A percentile compares a stretch with the other conserved stretches of the same genome.
phyloP scores from a whole-genome alignment of 768 basidiomycete genomes.

The Rhizopogon vinicolor region DNA sequence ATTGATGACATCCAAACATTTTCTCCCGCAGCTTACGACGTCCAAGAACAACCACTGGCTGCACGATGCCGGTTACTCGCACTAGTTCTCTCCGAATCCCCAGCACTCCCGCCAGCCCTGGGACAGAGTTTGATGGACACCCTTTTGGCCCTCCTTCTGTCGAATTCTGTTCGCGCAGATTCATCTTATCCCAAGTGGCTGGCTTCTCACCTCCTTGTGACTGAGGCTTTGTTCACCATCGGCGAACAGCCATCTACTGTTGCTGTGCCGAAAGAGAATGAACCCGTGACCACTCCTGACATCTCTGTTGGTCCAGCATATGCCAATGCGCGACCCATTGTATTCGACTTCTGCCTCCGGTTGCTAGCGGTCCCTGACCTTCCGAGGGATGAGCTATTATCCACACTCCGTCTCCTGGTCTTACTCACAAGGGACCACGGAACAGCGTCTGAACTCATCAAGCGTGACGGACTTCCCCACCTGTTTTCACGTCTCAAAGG shows the following conservation, averaged over 20 bases:
- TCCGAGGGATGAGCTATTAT: constrained; percentile 77
- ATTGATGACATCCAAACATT: constrained; percentile 74
- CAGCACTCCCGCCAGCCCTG: constrained; percentile 50
- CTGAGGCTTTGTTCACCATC: constrained; percentile 75
- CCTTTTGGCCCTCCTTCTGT: constrained; percentile 61
- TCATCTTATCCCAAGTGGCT: constrained; percentile 83
- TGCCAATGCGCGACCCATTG: constrained; percentile 51
- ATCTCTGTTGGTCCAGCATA: constrained; percentile 60
- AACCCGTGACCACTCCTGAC: constrained; percentile 47
- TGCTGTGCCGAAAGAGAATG: constrained; percentile 65
- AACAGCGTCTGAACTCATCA: constrained; percentile 63
- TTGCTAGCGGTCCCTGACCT: constrained; percentile 62
- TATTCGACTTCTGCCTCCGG: constrained; percentile 75
- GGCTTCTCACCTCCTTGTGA: constrained; percentile 77
- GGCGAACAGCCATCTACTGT: constrained; percentile 69
- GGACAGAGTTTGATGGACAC: constrained; percentile 63
- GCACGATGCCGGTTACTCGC: constrained; percentile 85
- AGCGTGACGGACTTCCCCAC: constrained; percentile 53
- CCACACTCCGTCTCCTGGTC: constrained; percentile 78
- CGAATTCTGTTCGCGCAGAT: constrained; percentile 46
- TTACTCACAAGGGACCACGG: constrained; percentile 73
- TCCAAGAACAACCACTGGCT: constrained; percentile 71
- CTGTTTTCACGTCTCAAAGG: constrained; percentile 67
- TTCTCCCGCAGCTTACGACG: constrained; percentile 59
- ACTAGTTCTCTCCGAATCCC: constrained; percentile 72